Base-by-base conservation (phyloP, 31 red algal genomes). In the Porphyra umbilicalis region DNA sequence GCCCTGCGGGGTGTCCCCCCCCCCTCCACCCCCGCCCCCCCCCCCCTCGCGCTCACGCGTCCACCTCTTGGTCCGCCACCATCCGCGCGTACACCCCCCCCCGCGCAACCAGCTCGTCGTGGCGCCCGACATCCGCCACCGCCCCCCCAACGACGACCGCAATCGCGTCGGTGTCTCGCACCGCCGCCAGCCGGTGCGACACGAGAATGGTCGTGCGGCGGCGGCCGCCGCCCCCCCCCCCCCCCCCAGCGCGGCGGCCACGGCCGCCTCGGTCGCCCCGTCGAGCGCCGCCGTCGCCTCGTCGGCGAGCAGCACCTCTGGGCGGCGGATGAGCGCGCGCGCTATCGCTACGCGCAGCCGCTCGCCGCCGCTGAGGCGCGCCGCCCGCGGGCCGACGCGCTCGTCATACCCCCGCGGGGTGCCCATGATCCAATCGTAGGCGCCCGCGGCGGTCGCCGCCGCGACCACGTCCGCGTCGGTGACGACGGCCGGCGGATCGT, bases 241-340 rank as follows among this genome's bases (percentile, higher is more conserved):
- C 2, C 77, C 68, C 8, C 83, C 89, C n/a, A 93, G 32, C n/a
- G 90, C 83, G 9, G 84, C 81, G 46, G 91, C 77, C 2, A 94
- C 80, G 57, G 84, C 57, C 34, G 40, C 44, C 78, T 93, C 92
- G 76, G 79, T 90, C 35, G 85, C 75, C 9, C 44, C 57, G 81
- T 95, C 92, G 30, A 95, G 85, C 29, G 80, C 85, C 8, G 79
- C 67, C 34, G 92, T 95, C 29, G 91, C 85, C 71, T 95, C 92
- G 80, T 95, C 92, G 6, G 90, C 32, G 32, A 94, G 75, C 35
- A 95, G 81, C 25, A 95, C 33, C 25, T 34, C 38, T 0, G 92
- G 92, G 79, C 80, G 79, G 32, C 86, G 86, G 20, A 93, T 67
- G 16, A 95, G 46, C n/a, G 92, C 92, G 13, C 92, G 79, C 46